A percentile compares a stretch with the other conserved stretches of the same genome.
Evolutionary conservation across 352 stramenopile genomes (phyloP).

Genomic region (Phytophthora colocasiae): DNA sequence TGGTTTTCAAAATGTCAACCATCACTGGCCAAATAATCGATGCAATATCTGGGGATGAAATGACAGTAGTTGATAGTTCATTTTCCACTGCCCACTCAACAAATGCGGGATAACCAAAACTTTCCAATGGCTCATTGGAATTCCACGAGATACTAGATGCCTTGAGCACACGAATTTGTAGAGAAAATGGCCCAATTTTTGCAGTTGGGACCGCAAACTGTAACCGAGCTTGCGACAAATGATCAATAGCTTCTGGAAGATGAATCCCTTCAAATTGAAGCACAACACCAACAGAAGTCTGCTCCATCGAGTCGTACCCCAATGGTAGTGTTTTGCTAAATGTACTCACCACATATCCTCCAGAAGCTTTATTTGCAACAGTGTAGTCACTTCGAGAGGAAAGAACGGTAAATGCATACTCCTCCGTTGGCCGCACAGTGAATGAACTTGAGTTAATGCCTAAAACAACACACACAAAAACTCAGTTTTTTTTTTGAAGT

Average conservation of each 20-base stretch:
- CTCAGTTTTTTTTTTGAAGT: not conserved
- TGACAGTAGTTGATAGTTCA: constrained; percentile 23
- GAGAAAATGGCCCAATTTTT: constrained; percentile 48
- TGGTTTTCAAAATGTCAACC: not conserved
- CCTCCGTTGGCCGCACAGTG: constrained; percentile 7
- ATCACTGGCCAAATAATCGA: constrained; percentile 26
- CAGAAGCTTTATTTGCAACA: constrained; percentile 10
- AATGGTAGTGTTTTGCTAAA: constrained; percentile 20
- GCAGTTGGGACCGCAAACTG: constrained; percentile 50
- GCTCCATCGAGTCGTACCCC: constrained; percentile 27
- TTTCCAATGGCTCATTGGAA: constrained; percentile 22
- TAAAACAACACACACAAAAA: constrained; percentile 2
- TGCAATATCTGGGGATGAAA: constrained; percentile 46
- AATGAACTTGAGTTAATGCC: constrained; percentile 23
- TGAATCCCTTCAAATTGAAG: constrained; percentile 24
- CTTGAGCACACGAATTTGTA: constrained; percentile 47
- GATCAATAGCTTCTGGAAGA: constrained; percentile 40
- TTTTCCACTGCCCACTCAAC: constrained; percentile 40
- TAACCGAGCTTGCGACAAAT: constrained; percentile 36
- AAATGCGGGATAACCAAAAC: constrained; percentile 31
- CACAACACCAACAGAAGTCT: constrained; percentile 18
- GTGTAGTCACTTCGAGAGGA: constrained; percentile 23
- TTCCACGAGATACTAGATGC: constrained; percentile 11
- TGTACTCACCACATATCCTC: constrained; percentile 14
- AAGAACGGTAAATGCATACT: constrained; percentile 29